Evolutionary conservation across 176 grass and related monocot genomes (phyloP), one percentile per base, ranked within the genome.

Genomic region (Avena insularis): DNA sequence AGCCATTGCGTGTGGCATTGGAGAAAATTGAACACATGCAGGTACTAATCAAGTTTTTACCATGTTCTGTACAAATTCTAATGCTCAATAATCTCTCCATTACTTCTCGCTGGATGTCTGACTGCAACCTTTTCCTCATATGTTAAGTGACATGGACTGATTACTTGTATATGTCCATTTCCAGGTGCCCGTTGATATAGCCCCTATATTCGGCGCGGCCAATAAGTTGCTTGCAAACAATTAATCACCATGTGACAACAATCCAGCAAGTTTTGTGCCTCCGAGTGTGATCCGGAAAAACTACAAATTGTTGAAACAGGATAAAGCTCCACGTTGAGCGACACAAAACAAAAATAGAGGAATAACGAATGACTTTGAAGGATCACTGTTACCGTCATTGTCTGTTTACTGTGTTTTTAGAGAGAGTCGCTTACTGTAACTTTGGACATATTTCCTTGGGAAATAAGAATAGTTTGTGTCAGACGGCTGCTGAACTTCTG

Each of bases 101-200:
- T 67, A 51, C 49, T 54, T 27, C 20, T 80, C 2, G 1, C n/a
- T 15, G 3, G 9, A 43, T 71, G 67, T 4, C 15, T 2, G 7
- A 1, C 19, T 25, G 49, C 12, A 13, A n/a, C 13, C 7, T 38
- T 54, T 43, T 82, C 3, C 15, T 83, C 53, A 19, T 17, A 72
- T 29, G 33, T 74, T 73, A 3, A 35, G 17, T 25, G 27, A 21
- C 74, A 55, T 55, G 49, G 4, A 54, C 74, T 77, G 49, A 35
- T 77, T 33, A 51, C 48, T 80, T 82, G 7, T 16, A 67, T 79
- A 27, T 85, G 55, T 67, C 64, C 45, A 54, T 86, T 88, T 82
- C 5, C 75, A 97, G 95, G 89, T 97, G 36, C 95, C 95, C 87
- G 92, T 97, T 83, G 95, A 97, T 72, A 91, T 97, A 36, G 64